A percentile compares a stretch with the other conserved stretches of the same genome.
Conservation (phyloP, 345 rosid genomes). For the Hirschfeldia incana region DNA sequence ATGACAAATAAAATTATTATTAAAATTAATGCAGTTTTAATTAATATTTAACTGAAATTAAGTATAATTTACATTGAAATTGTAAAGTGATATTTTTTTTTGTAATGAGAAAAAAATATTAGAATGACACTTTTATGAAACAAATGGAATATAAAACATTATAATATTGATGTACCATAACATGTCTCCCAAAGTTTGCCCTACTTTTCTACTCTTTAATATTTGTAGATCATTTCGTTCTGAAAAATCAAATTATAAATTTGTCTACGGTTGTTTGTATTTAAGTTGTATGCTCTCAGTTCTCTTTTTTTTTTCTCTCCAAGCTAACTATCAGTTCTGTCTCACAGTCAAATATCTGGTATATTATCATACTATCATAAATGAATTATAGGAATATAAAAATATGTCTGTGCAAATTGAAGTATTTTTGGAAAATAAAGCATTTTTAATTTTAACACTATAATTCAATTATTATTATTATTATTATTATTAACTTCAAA, state of each 20-base stretch:
- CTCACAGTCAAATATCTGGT: background rate
- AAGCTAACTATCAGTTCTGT: background rate
- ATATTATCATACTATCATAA: background rate
- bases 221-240: background rate
- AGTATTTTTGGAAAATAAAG: background rate
- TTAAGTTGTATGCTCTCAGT: background rate
- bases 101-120: too few relatives aligned
- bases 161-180: background rate
- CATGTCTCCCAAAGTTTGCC: slow-evolving; percentile 21
- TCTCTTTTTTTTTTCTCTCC: too few relatives aligned
- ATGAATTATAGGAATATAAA: background rate
- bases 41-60: too few relatives aligned
- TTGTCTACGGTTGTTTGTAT: background rate
- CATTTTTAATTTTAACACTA: background rate
- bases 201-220: background rate
- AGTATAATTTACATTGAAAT: too few relatives aligned
- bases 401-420: background rate
- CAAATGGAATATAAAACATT: background rate
- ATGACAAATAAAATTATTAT: too few relatives aligned
- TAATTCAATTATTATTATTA: too few relatives aligned
- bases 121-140: too few relatives aligned
- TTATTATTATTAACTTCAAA: too few relatives aligned
- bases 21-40: too few relatives aligned
- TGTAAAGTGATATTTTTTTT: too few relatives aligned
- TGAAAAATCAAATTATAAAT: background rate